Conservation (phyloP, 2,329 filamentous ascomycete genomes). For the Cyphellophora europaea region DNA sequence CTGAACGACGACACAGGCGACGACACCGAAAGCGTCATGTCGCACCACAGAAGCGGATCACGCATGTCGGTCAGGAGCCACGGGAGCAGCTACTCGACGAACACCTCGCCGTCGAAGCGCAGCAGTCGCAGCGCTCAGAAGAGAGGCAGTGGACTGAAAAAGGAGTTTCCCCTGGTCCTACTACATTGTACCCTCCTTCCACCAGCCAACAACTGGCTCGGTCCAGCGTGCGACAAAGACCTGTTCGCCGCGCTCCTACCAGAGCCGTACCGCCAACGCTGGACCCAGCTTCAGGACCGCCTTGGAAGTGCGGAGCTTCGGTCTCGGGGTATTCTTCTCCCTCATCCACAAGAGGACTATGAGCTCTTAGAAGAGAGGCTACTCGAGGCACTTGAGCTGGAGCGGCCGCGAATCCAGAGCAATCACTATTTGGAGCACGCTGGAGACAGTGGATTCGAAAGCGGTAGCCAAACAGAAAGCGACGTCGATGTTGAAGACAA, state of each 20-base stretch:
- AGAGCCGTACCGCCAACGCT: slow-evolving; percentile 32
- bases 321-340: slow-evolving; percentile 50
- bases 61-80: slow-evolving; percentile 13
- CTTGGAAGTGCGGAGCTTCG: slow-evolving; percentile 45
- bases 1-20: slow-evolving; percentile 30
- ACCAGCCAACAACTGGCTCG: slow-evolving; percentile 39
- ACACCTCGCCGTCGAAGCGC: slow-evolving; percentile 15
- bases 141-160: slow-evolving; percentile 26
- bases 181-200: slow-evolving; percentile 52
- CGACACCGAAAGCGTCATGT: slow-evolving; percentile 29
- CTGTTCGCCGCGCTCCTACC: slow-evolving; percentile 43
- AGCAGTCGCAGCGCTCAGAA: slow-evolving; percentile 8
- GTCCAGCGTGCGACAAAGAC: slow-evolving; percentile 27
- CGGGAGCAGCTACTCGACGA: slow-evolving; percentile 12
- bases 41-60: slow-evolving; percentile 17
- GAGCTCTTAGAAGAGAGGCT: slow-evolving; percentile 54
- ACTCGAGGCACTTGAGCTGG: slow-evolving; percentile 50
- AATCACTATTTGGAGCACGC: slow-evolving; percentile 44
- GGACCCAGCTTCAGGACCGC: slow-evolving; percentile 46
- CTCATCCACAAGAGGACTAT: slow-evolving; percentile 53
- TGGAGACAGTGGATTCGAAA: slow-evolving; percentile 22
- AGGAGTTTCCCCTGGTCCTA: slow-evolving; percentile 49
- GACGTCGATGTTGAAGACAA: slow-evolving; percentile 15
- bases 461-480: slow-evolving; percentile 27
- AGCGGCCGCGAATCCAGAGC: slow-evolving; percentile 44